Evolutionary conservation across 139 green algal species (phyloP).

Genomic region (Chlorella sorokiniana): DNA sequence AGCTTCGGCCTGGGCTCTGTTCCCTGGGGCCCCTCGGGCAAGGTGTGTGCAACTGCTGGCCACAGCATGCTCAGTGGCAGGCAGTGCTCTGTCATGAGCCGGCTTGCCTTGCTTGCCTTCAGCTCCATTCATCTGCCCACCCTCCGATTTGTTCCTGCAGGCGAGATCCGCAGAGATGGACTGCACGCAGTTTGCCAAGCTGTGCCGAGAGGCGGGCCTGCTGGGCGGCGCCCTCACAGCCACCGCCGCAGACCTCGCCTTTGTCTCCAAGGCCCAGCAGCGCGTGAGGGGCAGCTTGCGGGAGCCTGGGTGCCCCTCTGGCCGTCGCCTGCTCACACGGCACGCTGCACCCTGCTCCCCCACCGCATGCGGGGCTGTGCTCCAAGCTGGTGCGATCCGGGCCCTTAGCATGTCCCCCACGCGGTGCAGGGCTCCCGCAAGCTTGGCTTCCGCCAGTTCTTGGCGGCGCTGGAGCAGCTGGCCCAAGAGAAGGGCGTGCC

Average conservation of each 20-base stretch:
- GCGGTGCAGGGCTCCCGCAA: conserved; percentile 52
- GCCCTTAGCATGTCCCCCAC: background rate
- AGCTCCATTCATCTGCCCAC: background rate
- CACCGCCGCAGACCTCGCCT: conserved; percentile 67
- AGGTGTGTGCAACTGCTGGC: background rate
- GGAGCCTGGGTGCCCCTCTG: too few species aligned
- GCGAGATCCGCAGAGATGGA: conserved; percentile 45
- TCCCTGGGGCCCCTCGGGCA: background rate
- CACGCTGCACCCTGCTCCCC: background rate
- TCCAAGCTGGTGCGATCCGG: background rate
- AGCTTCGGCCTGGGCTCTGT: conserved; percentile 7
- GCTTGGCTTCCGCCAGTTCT: conserved; percentile 60
- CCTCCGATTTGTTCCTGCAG: background rate
- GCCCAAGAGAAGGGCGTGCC: conserved; percentile 49
- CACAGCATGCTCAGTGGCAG: background rate
- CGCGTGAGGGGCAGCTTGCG: conserved; percentile 41
- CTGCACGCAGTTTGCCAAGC: conserved; percentile 64
- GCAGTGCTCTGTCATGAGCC: background rate
- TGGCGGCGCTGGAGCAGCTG: conserved; percentile 52
- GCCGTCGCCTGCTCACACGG: too few species aligned
- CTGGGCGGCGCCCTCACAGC: conserved; percentile 50
- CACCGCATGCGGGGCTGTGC: background rate
- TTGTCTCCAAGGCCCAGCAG: conserved; percentile 58
- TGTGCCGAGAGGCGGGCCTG: conserved; percentile 65
- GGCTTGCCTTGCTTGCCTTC: background rate